Evolutionary conservation across 2,329 filamentous ascomycete species (phyloP).

Genomic region (Alternaria triticimaculans): DNA sequence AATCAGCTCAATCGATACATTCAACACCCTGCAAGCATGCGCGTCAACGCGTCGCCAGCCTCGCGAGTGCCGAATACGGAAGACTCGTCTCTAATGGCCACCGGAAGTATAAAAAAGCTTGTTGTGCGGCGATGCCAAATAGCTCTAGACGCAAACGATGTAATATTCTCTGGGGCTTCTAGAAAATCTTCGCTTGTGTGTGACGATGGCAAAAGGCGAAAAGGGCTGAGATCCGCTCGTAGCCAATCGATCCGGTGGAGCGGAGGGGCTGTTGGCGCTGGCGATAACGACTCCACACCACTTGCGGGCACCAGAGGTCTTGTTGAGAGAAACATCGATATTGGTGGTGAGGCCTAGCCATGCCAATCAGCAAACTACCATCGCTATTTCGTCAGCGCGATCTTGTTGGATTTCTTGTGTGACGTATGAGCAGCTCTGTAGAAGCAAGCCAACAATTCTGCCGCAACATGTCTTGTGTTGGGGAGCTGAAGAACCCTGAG

Average conservation of each 20-base stretch:
- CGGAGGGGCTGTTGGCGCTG: neutral
- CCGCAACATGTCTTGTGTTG: neutral
- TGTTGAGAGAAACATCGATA: constrained; percentile 3
- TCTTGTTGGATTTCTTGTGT: neutral
- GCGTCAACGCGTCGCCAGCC: constrained; percentile 1
- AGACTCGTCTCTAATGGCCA: neutral
- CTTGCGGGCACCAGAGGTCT: neutral
- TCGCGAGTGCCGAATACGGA: neutral
- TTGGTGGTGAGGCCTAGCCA: neutral
- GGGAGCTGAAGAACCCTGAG: neutral
- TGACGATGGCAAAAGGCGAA: neutral
- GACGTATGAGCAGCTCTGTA: neutral
- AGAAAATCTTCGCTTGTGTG: constrained; percentile 2
- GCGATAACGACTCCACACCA: constrained; percentile 1
- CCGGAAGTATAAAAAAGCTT: neutral
- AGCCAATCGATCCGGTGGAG: constrained; percentile 1
- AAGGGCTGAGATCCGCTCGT: neutral
- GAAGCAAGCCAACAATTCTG: neutral
- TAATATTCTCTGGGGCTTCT: neutral
- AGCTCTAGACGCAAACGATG: neutral
- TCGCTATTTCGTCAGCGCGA: neutral
- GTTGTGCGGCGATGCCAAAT: neutral
- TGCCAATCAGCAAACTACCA: neutral
- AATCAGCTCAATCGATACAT: neutral
- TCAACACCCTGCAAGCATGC: constrained; percentile 5